Evolutionary conservation across 257 asterid species (phyloP), one percentile per base, ranked within the genome.

Genomic region (Coffea eugenioides): DNA sequence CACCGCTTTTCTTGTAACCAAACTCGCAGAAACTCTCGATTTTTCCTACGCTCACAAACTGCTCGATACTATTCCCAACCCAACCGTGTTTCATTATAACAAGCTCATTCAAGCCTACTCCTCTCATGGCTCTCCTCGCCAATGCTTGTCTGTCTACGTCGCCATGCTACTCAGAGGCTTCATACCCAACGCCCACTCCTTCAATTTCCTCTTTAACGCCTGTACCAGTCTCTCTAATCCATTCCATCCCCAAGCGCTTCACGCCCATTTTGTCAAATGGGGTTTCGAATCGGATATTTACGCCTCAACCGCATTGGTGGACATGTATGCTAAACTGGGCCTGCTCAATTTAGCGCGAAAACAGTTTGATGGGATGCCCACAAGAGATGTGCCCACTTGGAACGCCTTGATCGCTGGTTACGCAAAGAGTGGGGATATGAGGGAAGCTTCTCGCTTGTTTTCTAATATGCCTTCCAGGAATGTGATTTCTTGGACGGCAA

Each of bases 311-410:
- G 92, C 97, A 43, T 78, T 93, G 88, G 83, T 91, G 8, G 94
- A 92, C 91, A 95, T 90, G 97, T 93, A 93, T 82, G 90, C 95
- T 51, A 92, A 93, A 71, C 78, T 90, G 92, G 95, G 97, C 2
- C 76, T 85, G 66, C 25, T 89, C 82, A 80, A 71, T 85, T 79
- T 82, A 21, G 93, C 95, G 0, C 85, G 89, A 43, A 92, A 80
- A 73, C 83, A 81, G 69, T 95, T 95, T 62, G 92, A 90, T 48
- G 92, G 88, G 85, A 89, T 90, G 88, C 73, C 31, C 46, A 57
- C 59, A 34, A 91, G 82, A 83, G 94, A 88, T 67, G 77, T 84
- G 46, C 97, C 98, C 77, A 90, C 92, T 27, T 95, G 97, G 99
- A 95, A 93, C 71, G 86, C 96, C 67, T 75, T 91, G 87, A 90